Base-by-base conservation (phyloP, 1,139 yeast genomes). In the Zygoascus meyerae region DNA sequence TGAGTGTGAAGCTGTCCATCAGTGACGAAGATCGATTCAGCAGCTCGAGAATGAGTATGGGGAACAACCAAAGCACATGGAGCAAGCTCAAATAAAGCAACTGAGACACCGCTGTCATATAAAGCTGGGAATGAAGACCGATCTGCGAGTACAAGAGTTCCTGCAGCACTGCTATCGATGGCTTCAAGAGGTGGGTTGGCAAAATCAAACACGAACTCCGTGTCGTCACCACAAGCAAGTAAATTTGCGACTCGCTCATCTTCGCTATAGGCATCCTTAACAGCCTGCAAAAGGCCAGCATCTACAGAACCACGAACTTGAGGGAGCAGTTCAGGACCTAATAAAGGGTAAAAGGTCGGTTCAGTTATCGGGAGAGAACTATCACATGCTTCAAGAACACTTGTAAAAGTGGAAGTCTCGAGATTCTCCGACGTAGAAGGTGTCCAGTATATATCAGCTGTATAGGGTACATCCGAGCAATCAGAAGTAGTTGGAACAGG, bases 51-150 rank as follows among this genome's bases (percentile, higher is more conserved):
- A 21, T 54, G 54, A 10, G 48, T 38, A 44, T 55, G 59, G 26
- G 62, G 61, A 3, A 50, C 53, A 14, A 55, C 54, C 16, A 57
- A 17, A 7, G 55, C 56, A 42, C 62, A 58, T 1, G 61, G 57
- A 2, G 48, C 55, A 17, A 58, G 45, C 14, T 46, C 46, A 38
- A 51, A 47, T 10, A 53, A 14, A 2, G 58, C 48, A 45, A 55
- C 34, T 5, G 56, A 49, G 15, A 58, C 40, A 2, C 58, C 58
- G 2, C 49, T 43, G 9, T 52, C 59, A 37, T 35, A 51, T 4
- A 48, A 39, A 5, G 62, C 60, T 5, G 62, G 59, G 45, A 57
- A 58, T 16, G 50, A 46, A 6, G 44, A 46, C 10, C 59, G 55
- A 29, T 48, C 48, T 1, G 59, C 58, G n/a, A 50, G 32, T 10